phyloP scores from a whole-genome alignment of 2,329 filamentous ascomycete genomes.

The Ophioceras dolichostomum region DNA sequence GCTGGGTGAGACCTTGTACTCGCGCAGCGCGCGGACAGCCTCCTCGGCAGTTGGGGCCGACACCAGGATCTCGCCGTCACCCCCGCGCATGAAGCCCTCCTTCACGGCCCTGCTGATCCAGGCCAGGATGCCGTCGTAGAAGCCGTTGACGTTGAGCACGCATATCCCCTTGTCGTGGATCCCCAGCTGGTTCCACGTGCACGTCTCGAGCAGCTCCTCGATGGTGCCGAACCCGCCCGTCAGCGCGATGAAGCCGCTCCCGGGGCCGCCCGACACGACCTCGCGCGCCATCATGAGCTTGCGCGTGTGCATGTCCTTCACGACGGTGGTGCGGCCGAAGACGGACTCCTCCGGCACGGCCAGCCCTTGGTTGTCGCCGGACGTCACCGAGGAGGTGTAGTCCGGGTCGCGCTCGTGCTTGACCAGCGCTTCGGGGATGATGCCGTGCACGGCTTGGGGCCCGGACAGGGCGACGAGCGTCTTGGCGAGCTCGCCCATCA shows the following conservation, averaged over 20 bases:
- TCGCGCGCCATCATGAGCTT: constrained; percentile 90
- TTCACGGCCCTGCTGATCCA: constrained; percentile 71
- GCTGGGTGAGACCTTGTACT: constrained; percentile 65
- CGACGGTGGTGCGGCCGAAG: constrained; percentile 79
- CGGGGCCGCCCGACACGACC: constrained; percentile 69
- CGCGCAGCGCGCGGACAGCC: constrained; percentile 55
- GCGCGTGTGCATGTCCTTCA: constrained; percentile 90
- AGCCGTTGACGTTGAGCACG: constrained; percentile 77
- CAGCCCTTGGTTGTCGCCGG: constrained; percentile 26
- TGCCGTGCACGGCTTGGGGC: constrained; percentile 73
- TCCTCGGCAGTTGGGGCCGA: constrained; percentile 62
- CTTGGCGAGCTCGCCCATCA: constrained; percentile 90
- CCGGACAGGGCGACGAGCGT: constrained; percentile 76
- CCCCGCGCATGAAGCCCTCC: constrained; percentile 62
- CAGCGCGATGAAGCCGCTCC: constrained; percentile 81
- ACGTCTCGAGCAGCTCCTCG: constrained; percentile 87
- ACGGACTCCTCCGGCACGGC: constrained; percentile 48
- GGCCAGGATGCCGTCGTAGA: constrained; percentile 75
- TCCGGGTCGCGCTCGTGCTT: constrained; percentile 59
- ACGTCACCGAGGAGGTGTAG: constrained; percentile 24
- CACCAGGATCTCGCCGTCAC: constrained; percentile 64
- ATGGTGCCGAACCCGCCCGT: constrained; percentile 87
- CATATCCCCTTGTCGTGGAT: constrained; percentile 76
- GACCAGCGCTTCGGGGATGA: constrained; percentile 81
- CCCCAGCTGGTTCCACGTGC: constrained; percentile 92